phyloP scores from a whole-genome alignment of 108 stramenopile species.

The Nitzschia sp. region DNA sequence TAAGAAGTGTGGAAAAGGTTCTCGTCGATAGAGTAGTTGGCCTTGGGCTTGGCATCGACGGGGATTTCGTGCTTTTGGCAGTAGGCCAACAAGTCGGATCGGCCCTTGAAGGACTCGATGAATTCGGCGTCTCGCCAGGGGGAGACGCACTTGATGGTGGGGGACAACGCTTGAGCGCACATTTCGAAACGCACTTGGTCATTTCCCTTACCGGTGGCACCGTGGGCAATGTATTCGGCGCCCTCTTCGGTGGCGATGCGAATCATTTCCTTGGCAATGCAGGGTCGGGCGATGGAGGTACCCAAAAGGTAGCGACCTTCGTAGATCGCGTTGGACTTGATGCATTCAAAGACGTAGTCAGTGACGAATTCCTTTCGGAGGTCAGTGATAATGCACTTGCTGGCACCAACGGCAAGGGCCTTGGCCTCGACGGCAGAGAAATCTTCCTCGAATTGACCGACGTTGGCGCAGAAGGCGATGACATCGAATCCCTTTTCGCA shows the following conservation, averaged over 20 bases:
- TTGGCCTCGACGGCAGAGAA: slow-evolving; percentile 87
- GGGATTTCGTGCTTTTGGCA: slow-evolving; percentile 95
- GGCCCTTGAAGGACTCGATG: slow-evolving; percentile 93
- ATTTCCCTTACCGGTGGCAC: slow-evolving; percentile 99
- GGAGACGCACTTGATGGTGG: slow-evolving; percentile 94
- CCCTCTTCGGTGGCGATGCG: slow-evolving; percentile 94
- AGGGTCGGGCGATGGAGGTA: slow-evolving; percentile 97
- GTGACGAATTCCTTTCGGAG: slow-evolving; percentile 95
- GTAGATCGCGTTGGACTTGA: slow-evolving; percentile 96
- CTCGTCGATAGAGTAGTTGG: slow-evolving; percentile 98
- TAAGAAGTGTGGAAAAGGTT: slow-evolving; percentile 98
- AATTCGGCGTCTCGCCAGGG: slow-evolving; percentile 97
- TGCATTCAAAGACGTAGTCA: slow-evolving; percentile 93
- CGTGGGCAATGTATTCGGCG: slow-evolving; percentile 92
- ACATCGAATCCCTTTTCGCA: slow-evolving; percentile 98
- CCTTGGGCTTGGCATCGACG: slow-evolving; percentile 94
- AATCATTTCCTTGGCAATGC: slow-evolving; percentile 98
- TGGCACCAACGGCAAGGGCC: slow-evolving; percentile 83
- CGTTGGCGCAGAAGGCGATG: slow-evolving; percentile 95
- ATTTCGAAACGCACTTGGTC: slow-evolving; percentile 99
- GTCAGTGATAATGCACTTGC: slow-evolving; percentile 91
- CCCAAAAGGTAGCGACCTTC: slow-evolving; percentile 92
- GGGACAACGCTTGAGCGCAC: slow-evolving; percentile 96
- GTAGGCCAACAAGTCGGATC: slow-evolving; percentile 94
- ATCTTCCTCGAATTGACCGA: slow-evolving; percentile 91